phyloP scores from a whole-genome alignment of 2,329 filamentous ascomycete species.

The Aspergillus transmontanensis region DNA sequence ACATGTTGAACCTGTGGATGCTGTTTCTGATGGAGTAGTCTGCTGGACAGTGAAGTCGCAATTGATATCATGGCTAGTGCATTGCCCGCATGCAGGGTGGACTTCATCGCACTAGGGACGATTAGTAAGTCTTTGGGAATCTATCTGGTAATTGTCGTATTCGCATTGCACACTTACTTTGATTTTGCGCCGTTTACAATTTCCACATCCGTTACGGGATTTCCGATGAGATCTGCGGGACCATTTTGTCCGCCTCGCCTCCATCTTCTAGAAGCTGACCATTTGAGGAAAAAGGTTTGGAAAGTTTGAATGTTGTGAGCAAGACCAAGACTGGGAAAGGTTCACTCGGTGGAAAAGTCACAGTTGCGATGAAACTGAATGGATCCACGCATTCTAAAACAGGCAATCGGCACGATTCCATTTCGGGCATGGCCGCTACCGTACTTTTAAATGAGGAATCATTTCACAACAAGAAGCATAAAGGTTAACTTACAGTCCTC shows the following conservation, averaged over 20 bases:
- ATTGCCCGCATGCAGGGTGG: neutral
- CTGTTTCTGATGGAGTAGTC: neutral
- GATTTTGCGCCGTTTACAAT: neutral
- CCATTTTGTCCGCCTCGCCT: neutral
- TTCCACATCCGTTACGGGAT: neutral
- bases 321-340: too few species aligned
- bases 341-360: too few species aligned
- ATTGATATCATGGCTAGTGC: neutral
- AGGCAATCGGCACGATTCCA: too few species aligned
- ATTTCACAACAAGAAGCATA: too few species aligned
- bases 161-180: neutral
- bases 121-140: neutral
- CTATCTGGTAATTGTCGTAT: neutral
- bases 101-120: neutral
- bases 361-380: too few species aligned
- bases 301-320: too few species aligned
- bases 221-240: neutral
- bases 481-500: too few species aligned
- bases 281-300: too few species aligned
- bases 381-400: too few species aligned
- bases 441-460: too few species aligned
- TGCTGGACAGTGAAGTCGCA: neutral
- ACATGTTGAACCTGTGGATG: neutral
- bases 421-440: too few species aligned
- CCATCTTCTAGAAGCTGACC: too few species aligned